These are phyloP conservation scores for Microdochium nivale DNA, from an alignment of 2,329 filamentous ascomycete genomes.

Conservation along the genomic window DNA sequence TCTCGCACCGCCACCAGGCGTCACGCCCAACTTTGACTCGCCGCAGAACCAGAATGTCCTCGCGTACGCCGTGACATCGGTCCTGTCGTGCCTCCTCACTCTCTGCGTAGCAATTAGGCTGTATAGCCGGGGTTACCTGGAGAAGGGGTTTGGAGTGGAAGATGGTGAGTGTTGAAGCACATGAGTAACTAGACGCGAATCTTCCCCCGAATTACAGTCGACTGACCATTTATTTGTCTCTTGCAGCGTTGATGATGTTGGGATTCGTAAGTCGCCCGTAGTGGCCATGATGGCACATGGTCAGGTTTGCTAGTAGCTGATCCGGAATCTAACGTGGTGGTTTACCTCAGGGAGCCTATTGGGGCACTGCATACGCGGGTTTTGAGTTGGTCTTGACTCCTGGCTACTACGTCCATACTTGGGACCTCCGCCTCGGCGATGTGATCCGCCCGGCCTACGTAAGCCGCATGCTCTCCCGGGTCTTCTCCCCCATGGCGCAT, in stretches of 20 bases:
- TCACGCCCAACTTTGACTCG: slow-evolving; percentile 7
- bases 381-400: slow-evolving; percentile 16
- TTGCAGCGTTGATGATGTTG: background rate
- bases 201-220: background rate
- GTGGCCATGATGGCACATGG: too few relatives aligned
- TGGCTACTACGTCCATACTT: slow-evolving; percentile 27
- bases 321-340: background rate
- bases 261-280: background rate
- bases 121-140: background rate
- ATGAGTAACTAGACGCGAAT: background rate
- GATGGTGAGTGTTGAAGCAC: background rate
- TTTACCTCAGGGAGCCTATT: background rate
- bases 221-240: background rate
- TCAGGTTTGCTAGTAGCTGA: background rate
- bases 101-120: slow-evolving; percentile 3
- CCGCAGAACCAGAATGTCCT: slow-evolving; percentile 7
- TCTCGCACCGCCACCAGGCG: slow-evolving; percentile 4
- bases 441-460: slow-evolving; percentile 16
- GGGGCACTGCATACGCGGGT: background rate
- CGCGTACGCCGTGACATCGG: slow-evolving; percentile 6
- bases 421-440: slow-evolving; percentile 19
- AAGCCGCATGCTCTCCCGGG: slow-evolving; percentile 3
- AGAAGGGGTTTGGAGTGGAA: background rate
- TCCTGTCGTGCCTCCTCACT: slow-evolving; percentile 3
- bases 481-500: too few relatives aligned